Evolutionary conservation across 192 early-diverging fungal species (phyloP).

Genomic region (Umbelopsis ramanniana): DNA sequence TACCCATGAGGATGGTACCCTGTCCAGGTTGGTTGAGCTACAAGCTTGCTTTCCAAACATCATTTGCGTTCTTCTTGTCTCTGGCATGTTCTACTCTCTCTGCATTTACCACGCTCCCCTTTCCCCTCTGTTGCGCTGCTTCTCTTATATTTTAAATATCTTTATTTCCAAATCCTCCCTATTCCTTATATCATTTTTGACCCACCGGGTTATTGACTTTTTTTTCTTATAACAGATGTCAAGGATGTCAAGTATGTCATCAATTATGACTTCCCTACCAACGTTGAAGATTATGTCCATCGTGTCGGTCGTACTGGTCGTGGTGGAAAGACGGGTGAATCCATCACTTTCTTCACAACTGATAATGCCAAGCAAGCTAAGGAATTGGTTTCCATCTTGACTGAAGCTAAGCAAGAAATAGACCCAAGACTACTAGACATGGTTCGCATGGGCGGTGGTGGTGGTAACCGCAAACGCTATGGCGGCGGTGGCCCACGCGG

Average conservation of each 20-base stretch:
- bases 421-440: constrained; percentile 79
- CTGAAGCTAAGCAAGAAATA: constrained; percentile 89
- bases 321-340: constrained; percentile 87
- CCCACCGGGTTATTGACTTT: background rate
- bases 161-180: constrained; percentile 7
- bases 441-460: constrained; percentile 49
- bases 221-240: constrained; percentile 63
- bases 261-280: constrained; percentile 95
- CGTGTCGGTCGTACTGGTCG: constrained; percentile 98
- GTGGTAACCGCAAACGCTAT: constrained; percentile 42
- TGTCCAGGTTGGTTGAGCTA: constrained; percentile 23
- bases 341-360: constrained; percentile 92
- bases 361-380: constrained; percentile 85
- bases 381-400: constrained; percentile 85
- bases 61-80: constrained; percentile 24
- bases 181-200: constrained; percentile 1
- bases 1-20: constrained; percentile 8
- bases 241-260: constrained; percentile 98
- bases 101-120: constrained; percentile 26
- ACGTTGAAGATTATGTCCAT: constrained; percentile 88
- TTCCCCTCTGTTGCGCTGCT: constrained; percentile 13
- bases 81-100: constrained; percentile 13
- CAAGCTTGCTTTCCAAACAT: constrained; percentile 22
- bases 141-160: background rate
- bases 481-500: constrained; percentile 39